A percentile compares a stretch with the other conserved stretches of the same genome.
These are phyloP conservation scores for Scopulariopsis brevicaulis DNA, from an alignment of 2,329 filamentous ascomycete species.

Conservation along the genomic window DNA sequence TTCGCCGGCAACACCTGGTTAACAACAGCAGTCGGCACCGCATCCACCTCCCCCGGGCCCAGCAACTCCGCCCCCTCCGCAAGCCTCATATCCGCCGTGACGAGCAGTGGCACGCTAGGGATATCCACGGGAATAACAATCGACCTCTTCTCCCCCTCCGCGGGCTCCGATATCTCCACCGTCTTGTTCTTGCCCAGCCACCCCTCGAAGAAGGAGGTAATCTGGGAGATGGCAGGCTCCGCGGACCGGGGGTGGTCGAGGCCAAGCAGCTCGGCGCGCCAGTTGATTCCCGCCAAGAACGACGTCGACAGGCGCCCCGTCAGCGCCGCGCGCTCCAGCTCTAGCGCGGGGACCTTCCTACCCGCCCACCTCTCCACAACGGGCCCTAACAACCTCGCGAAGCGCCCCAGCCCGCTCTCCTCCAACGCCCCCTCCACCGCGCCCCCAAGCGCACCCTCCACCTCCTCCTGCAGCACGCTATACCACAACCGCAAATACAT, in stretches of 20 bases:
- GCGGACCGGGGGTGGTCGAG: conserved; percentile 29
- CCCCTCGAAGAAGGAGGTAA: conserved; percentile 16
- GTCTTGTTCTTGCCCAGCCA: conserved; percentile 19
- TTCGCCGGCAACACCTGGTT: conserved; percentile 56
- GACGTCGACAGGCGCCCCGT: conserved; percentile 37
- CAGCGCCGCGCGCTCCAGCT: conserved; percentile 46
- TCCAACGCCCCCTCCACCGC: conserved; percentile 28
- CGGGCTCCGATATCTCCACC: background rate
- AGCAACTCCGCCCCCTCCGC: conserved; percentile 17
- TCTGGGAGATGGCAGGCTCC: conserved; percentile 1
- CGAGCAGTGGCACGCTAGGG: conserved; percentile 69
- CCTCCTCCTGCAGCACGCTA: conserved; percentile 64
- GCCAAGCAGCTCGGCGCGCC: conserved; percentile 37
- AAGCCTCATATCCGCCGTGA: conserved; percentile 61
- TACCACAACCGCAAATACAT: conserved; percentile 67
- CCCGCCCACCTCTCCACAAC: conserved; percentile 31
- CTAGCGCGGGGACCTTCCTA: conserved; percentile 28
- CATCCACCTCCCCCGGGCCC: conserved; percentile 5
- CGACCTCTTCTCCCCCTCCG: conserved; percentile 28
- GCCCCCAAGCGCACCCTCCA: conserved; percentile 36
- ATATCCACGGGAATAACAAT: conserved; percentile 88
- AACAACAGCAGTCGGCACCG: conserved; percentile 36
- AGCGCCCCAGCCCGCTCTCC: conserved; percentile 28
- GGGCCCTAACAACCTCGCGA: conserved; percentile 32
- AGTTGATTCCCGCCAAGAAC: conserved; percentile 31